Conservation (phyloP, 441 rosid genomes). For the Eutrema salsugineum region DNA sequence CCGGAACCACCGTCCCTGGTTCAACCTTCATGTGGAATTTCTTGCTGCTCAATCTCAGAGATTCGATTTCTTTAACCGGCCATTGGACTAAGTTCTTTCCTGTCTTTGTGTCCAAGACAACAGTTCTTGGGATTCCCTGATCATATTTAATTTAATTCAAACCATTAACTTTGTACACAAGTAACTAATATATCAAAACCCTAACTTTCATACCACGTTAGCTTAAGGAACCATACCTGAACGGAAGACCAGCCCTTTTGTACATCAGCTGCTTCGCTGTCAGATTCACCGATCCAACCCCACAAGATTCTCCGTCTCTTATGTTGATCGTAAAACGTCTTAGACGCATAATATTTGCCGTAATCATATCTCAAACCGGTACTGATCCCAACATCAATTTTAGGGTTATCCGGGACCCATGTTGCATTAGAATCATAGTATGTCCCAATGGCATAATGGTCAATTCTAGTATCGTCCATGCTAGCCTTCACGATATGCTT, state of each 20-base stretch:
- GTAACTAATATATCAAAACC: not conserved
- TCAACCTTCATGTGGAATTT: constrained; percentile 40
- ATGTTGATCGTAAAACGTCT: constrained; percentile 64
- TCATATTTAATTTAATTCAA: not conserved
- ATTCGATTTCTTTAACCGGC: constrained; percentile 74
- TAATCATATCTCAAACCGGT: constrained; percentile 66
- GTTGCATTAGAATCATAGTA: constrained; percentile 43
- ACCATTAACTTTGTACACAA: not conserved
- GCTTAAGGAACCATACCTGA: constrained; percentile 43
- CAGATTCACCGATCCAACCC: constrained; percentile 89
- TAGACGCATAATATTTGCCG: constrained; percentile 79
- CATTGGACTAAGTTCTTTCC: constrained; percentile 55
- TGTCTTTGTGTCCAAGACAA: constrained; percentile 55
- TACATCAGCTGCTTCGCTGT: constrained; percentile 55
- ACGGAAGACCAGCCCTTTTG: constrained; percentile 84
- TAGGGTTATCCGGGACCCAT: constrained; percentile 78
- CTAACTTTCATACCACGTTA: not conserved
- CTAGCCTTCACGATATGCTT: constrained; percentile 84
- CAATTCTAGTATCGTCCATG: constrained; percentile 60
- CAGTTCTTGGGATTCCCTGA: constrained; percentile 70
- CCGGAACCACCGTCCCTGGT: constrained; percentile 54
- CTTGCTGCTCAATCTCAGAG: constrained; percentile 50
- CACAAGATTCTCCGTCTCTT: constrained; percentile 60
- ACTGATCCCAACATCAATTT: constrained; percentile 51
- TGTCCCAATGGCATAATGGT: constrained; percentile 66